These are phyloP conservation scores for Colletotrichum aenigma DNA, from an alignment of 2,329 filamentous ascomycete genomes.

Conservation along the genomic window DNA sequence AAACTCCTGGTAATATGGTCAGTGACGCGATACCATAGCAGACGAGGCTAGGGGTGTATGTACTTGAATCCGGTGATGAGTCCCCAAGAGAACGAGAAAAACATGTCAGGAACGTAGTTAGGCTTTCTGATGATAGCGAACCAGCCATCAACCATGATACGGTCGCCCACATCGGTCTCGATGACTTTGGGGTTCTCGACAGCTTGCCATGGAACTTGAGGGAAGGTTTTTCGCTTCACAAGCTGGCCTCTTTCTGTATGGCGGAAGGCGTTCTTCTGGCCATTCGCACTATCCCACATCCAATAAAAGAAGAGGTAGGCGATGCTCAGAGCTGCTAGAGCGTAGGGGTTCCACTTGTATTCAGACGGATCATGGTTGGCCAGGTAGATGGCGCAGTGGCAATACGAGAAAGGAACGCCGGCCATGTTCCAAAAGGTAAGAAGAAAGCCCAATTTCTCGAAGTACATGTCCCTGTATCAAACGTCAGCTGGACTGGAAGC, in stretches of 20 bases:
- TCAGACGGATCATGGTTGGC: constrained; percentile 74
- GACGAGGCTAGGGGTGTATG: background rate
- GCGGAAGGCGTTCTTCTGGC: constrained; percentile 85
- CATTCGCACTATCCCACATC: constrained; percentile 84
- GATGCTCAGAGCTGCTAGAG: constrained; percentile 49
- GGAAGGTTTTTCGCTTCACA: constrained; percentile 73
- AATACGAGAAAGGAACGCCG: constrained; percentile 81
- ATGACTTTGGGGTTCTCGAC: constrained; percentile 76
- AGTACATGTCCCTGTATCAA: constrained; percentile 75
- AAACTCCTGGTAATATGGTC: constrained; percentile 54
- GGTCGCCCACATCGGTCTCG: constrained; percentile 69
- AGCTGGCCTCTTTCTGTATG: constrained; percentile 69
- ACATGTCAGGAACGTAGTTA: constrained; percentile 54
- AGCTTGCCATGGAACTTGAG: constrained; percentile 79
- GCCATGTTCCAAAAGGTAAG: constrained; percentile 89
- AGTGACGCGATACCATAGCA: background rate
- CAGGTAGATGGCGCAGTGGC: constrained; percentile 82
- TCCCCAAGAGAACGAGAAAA: constrained; percentile 56
- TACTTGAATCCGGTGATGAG: constrained; percentile 54
- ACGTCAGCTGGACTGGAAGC: background rate
- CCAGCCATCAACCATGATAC: constrained; percentile 68
- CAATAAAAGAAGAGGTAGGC: constrained; percentile 79
- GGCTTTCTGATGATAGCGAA: constrained; percentile 66
- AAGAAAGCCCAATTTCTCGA: constrained; percentile 90
- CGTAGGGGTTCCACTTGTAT: constrained; percentile 70